Conservation (phyloP, 2,329 filamentous ascomycete species). For the Alternaria alternata region DNA sequence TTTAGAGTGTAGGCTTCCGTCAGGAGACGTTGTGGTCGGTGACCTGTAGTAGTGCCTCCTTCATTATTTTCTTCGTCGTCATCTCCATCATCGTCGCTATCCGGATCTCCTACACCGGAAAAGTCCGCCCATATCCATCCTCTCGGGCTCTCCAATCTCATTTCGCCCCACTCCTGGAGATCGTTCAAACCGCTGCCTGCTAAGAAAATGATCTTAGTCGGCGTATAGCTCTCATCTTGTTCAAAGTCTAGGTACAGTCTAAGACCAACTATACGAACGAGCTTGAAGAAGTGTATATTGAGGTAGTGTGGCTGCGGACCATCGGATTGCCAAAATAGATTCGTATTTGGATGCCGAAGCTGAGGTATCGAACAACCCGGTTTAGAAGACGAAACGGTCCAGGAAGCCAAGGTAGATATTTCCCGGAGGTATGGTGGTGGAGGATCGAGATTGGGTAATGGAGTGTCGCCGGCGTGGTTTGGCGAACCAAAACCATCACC, state of each 20-base stretch:
- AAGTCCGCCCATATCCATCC: slow-evolving; percentile 92
- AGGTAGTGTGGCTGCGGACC: slow-evolving; percentile 83
- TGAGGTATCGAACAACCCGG: slow-evolving; percentile 81
- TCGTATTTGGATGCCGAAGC: slow-evolving; percentile 75
- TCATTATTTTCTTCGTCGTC: slow-evolving; percentile 25
- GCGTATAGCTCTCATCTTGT: slow-evolving; percentile 94
- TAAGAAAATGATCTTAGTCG: slow-evolving; percentile 87
- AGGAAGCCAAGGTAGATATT: slow-evolving; percentile 83
- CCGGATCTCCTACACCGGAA: slow-evolving; percentile 63
- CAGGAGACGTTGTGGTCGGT: slow-evolving; percentile 3
- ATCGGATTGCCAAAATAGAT: slow-evolving; percentile 85
- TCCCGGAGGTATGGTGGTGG: slow-evolving; percentile 70
- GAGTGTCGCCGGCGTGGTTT: slow-evolving; percentile 16
- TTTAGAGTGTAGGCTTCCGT: not conserved
- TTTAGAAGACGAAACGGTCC: slow-evolving; percentile 83
- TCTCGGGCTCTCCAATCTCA: slow-evolving; percentile 78
- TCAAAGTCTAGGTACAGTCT: slow-evolving; percentile 91
- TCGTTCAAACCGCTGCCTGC: slow-evolving; percentile 93
- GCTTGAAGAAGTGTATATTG: slow-evolving; percentile 85
- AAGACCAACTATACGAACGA: slow-evolving; percentile 78
- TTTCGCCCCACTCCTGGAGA: slow-evolving; percentile 83
- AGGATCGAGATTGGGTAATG: slow-evolving; percentile 34
- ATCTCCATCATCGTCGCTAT: slow-evolving; percentile 31
- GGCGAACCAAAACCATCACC: slow-evolving; percentile 26
- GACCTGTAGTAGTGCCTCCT: slow-evolving; percentile 22